A percentile compares a stretch with the other conserved stretches of the same genome.
phyloP scores from a whole-genome alignment of 306 rosid genomes.

The Acacia crassicarpa region DNA sequence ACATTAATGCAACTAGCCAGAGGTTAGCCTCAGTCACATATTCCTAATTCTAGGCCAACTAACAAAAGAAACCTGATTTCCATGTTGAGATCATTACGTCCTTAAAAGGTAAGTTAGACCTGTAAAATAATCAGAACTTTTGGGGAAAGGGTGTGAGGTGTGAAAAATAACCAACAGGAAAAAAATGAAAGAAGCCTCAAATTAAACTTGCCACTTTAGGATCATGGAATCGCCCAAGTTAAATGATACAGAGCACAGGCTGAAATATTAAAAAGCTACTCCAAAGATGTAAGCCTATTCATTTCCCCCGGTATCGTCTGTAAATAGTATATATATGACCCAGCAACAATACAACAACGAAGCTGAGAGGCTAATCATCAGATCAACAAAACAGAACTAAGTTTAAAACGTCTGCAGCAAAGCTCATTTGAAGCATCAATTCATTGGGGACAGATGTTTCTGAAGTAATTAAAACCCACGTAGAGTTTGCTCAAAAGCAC shows the following conservation, averaged over 20 bases:
- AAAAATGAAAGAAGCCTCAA: background rate
- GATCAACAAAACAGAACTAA: slow-evolving; percentile 28
- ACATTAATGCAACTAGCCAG: slow-evolving; percentile 18
- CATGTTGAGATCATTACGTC: slow-evolving; percentile 21
- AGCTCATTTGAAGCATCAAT: slow-evolving; percentile 23
- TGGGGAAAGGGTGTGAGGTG: background rate
- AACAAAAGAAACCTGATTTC: background rate
- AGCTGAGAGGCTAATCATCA: slow-evolving; percentile 30
- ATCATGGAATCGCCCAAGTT: background rate
- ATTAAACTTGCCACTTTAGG: background rate
- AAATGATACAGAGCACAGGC: slow-evolving; percentile 12
- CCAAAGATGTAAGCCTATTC: slow-evolving; percentile 12
- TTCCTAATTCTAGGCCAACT: slow-evolving; percentile 17
- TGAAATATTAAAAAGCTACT: slow-evolving; percentile 29
- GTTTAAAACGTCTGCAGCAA: slow-evolving; percentile 1
- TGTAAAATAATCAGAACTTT: background rate
- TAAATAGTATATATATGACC: slow-evolving; percentile 12
- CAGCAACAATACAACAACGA: background rate
- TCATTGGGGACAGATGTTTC: slow-evolving; percentile 14
- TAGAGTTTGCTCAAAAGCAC: slow-evolving; percentile 14
- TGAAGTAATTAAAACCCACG: slow-evolving; percentile 20
- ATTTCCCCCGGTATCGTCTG: slow-evolving; percentile 24
- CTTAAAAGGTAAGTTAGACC: background rate
- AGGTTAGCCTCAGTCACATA: slow-evolving; percentile 4
- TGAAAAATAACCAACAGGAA: background rate